These are phyloP conservation scores for Borovskyia barvae DNA, from an alignment of 208 protist genomes.

Conservation along the genomic window DNA sequence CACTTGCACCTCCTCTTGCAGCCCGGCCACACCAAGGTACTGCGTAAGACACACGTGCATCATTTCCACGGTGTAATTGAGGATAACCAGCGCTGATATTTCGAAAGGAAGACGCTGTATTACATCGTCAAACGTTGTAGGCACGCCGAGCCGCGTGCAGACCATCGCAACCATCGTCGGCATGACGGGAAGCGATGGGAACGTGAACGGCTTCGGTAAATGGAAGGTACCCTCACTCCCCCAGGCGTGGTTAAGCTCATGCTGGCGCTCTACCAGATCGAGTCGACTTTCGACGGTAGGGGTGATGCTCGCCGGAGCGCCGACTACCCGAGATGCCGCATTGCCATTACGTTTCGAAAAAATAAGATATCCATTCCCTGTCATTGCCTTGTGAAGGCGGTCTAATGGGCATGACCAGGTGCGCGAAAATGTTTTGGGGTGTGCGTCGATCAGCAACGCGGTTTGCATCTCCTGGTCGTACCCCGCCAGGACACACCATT, in stretches of 20 bases:
- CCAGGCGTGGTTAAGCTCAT: conserved; percentile 21
- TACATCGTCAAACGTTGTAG: conserved; percentile 78
- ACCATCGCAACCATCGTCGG: conserved; percentile 81
- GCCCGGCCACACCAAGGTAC: conserved; percentile 43
- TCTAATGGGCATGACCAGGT: conserved; percentile 84
- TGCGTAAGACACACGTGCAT: conserved; percentile 66
- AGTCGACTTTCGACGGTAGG: conserved; percentile 67
- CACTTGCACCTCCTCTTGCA: conserved; percentile 42
- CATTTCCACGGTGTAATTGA: conserved; percentile 74
- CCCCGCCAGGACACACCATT: conserved; percentile 85
- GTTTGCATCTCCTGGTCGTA: conserved; percentile 88
- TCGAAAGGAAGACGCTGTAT: conserved; percentile 73
- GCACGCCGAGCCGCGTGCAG: conserved; percentile 50
- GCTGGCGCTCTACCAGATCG: conserved; percentile 59
- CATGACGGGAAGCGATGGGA: conserved; percentile 66
- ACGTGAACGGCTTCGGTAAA: conserved; percentile 45
- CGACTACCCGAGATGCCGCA: conserved; percentile 29
- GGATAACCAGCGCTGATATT: conserved; percentile 70
- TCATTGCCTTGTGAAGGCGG: conserved; percentile 87
- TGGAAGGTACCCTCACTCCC: conserved; percentile 1
- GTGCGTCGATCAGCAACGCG: conserved; percentile 78
- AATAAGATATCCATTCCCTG: conserved; percentile 82
- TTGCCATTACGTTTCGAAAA: conserved; percentile 52
- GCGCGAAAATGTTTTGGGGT: conserved; percentile 82
- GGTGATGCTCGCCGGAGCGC: conserved; percentile 47